These are phyloP conservation scores for Canna indica DNA, from an alignment of 176 grass and related monocot genomes.

Conservation along the genomic window DNA sequence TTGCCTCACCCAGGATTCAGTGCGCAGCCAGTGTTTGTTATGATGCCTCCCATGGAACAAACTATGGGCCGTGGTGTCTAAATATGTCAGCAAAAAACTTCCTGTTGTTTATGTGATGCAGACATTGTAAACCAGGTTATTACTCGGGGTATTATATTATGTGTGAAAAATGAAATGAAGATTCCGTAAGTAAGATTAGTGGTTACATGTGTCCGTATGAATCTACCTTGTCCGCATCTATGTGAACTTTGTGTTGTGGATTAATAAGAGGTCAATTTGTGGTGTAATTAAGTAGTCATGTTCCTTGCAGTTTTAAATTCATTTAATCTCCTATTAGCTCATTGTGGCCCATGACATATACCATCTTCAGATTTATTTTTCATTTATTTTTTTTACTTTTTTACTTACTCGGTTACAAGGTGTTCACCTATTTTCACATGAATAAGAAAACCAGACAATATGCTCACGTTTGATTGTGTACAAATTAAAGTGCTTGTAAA, in stretches of 20 bases:
- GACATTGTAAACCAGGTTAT: neutral
- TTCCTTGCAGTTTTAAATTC: neutral
- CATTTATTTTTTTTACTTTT: too few species aligned
- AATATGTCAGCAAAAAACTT: slow-evolving; percentile 6
- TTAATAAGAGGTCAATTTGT: neutral
- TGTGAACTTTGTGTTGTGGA: neutral
- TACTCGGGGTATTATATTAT: neutral
- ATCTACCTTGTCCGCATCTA: neutral
- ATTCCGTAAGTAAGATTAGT: too few species aligned
- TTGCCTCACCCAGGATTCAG: slow-evolving; percentile 70
- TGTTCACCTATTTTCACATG: too few species aligned
- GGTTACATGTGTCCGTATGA: neutral
- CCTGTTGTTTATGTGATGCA: neutral
- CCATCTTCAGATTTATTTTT: too few species aligned
- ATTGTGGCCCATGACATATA: too few species aligned
- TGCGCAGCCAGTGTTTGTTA: slow-evolving; percentile 30
- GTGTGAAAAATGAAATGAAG: too few species aligned
- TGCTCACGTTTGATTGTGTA: too few species aligned
- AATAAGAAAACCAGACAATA: too few species aligned
- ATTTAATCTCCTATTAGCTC: too few species aligned
- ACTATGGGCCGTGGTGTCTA: slow-evolving; percentile 57
- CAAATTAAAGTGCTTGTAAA: too few species aligned
- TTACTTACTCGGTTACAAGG: too few species aligned
- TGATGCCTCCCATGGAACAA: slow-evolving; percentile 72
- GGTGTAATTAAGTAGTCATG: too few species aligned